Evolutionary conservation across 345 rosid species (phyloP), one percentile per base, ranked within the genome.

Genomic region (Linum tenue): DNA sequence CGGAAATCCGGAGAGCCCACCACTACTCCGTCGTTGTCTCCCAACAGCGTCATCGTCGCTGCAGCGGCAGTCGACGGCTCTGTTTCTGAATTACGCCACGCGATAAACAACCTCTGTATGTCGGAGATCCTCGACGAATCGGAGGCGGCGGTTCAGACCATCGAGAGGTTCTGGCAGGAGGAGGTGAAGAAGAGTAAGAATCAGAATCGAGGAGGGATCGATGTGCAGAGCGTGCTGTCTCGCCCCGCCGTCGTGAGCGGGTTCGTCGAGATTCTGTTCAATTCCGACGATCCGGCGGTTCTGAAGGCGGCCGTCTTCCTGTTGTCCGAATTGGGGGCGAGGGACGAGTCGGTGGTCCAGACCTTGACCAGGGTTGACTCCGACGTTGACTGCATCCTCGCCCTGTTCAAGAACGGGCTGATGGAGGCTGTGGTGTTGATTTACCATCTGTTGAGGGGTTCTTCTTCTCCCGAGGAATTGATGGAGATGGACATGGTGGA

Each of bases 191-290:
- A 22, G 31, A 22, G 0, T 22, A 22, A 22, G 31, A 22, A 22
- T 59, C 57, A 64, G 53, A 48, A 48, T 57, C 56, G 70, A 66
- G 84, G 70, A 67, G 85, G 78, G 38, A 35, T 58, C 14, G 86
- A 81, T 38, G 71, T 81, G 56, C 82, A 71, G 66, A 68, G 59
- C 51, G 75, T 81, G 85, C 84, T 86, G 41, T 69, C 87, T 8
- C 81, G 76, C 68, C 87, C 89, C 17, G 74, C 87, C 0, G 89
- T 80, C 37, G 62, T 86, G 12, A 81, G 84, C 43, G 86, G 92
- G 5, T 83, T 86, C n/a, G 84, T 84, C 65, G 92, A 83, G 81
- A 75, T 86, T 69, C 83, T 86, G 37, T 78, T 81, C 82, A 86
- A 84, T 78, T 86, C 92, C 41, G 80, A 73, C 15, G 78, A 84